A percentile compares a stretch with the other conserved stretches of the same genome.
Conservation (phyloP, 2,329 filamentous ascomycete genomes). For the Plenodomus biglobosus region DNA sequence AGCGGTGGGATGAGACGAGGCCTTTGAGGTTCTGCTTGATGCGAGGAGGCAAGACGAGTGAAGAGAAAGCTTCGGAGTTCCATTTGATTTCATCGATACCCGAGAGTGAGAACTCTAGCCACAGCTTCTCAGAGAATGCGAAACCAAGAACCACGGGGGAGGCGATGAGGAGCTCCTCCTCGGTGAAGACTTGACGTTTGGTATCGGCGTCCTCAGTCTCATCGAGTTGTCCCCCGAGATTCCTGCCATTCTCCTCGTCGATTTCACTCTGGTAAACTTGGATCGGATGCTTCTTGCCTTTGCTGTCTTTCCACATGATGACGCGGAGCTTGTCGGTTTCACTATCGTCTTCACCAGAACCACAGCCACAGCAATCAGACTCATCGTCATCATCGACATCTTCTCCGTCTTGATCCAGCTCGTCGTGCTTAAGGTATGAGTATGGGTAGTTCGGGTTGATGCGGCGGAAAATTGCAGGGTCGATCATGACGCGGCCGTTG, state of each 20-base stretch:
- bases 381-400: slow-evolving; percentile 53
- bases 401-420: slow-evolving; percentile 60
- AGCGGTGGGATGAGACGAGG: slow-evolving; percentile 81
- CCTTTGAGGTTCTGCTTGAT: slow-evolving; percentile 72
- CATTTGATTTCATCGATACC: slow-evolving; percentile 78
- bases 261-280: slow-evolving; percentile 50
- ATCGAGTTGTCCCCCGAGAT: slow-evolving; percentile 46
- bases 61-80: slow-evolving; percentile 81
- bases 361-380: slow-evolving; percentile 40
- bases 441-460: slow-evolving; percentile 86
- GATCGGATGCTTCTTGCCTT: slow-evolving; percentile 54
- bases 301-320: slow-evolving; percentile 51
- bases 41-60: slow-evolving; percentile 68
- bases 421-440: slow-evolving; percentile 71
- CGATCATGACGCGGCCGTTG: slow-evolving; percentile 85
- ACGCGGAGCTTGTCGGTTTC: slow-evolving; percentile 43
- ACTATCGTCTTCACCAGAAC: slow-evolving; percentile 27
- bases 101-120: slow-evolving; percentile 84
- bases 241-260: slow-evolving; percentile 51
- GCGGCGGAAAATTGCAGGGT: slow-evolving; percentile 76
- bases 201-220: slow-evolving; percentile 44
- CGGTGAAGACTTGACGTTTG: slow-evolving; percentile 63
- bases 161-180: slow-evolving; percentile 81
- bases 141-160: slow-evolving; percentile 86
- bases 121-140: slow-evolving; percentile 83